Evolutionary conservation across 345 rosid genomes (phyloP).

Genomic region (Orychophragmus violaceus): DNA sequence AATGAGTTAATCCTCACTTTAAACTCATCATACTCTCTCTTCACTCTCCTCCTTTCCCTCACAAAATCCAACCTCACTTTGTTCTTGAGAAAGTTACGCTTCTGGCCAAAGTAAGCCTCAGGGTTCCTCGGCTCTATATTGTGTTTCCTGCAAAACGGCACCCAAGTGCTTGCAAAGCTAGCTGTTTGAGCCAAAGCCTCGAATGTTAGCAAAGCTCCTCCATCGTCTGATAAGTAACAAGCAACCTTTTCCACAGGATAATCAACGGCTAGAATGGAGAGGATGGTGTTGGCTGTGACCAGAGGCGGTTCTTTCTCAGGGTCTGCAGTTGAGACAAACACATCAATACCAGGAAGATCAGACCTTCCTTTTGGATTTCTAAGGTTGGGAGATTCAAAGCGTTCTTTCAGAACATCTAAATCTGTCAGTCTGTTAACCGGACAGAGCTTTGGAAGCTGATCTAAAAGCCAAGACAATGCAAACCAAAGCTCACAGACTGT

Average conservation of each 20-base stretch:
- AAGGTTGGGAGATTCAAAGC: neutral
- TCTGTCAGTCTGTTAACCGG: conserved; percentile 53
- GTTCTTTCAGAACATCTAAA: neutral
- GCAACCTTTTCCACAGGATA: conserved; percentile 74
- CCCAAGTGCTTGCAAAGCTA: conserved; percentile 68
- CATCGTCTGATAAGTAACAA: conserved; percentile 70
- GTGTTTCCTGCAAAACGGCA: conserved; percentile 71
- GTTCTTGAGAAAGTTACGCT: neutral
- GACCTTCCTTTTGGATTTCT: conserved; percentile 64
- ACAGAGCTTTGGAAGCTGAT: conserved; percentile 65
- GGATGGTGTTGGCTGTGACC: conserved; percentile 68
- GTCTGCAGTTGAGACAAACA: conserved; percentile 76
- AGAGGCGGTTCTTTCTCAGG: conserved; percentile 79
- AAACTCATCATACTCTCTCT: neutral
- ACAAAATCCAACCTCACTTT: neutral
- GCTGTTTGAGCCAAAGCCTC: conserved; percentile 76
- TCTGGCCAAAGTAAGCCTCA: neutral
- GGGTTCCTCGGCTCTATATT: conserved; percentile 59
- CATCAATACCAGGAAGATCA: conserved; percentile 72
- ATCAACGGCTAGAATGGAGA: conserved; percentile 65
- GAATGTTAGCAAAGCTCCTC: conserved; percentile 64
- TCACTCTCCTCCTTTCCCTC: neutral
- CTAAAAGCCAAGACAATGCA: conserved; percentile 32
- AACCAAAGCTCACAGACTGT: conserved; percentile 75
- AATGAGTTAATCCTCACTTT: neutral